These are phyloP conservation scores for Talaromyces sp. DNA, from an alignment of 2,329 filamentous ascomycete genomes.

Conservation along the genomic window DNA sequence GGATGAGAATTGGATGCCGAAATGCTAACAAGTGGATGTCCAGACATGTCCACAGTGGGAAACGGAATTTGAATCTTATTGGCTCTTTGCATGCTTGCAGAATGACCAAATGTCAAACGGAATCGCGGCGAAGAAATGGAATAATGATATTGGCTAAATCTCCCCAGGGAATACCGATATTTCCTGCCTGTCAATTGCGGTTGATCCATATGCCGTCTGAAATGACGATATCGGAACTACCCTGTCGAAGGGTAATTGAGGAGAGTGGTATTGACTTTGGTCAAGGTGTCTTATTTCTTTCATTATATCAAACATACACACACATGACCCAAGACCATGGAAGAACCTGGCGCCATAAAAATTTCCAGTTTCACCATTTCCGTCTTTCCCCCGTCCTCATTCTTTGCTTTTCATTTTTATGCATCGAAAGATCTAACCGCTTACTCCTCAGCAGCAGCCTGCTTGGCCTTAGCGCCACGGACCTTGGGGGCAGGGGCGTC, in stretches of 20 bases:
- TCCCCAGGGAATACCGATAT: neutral
- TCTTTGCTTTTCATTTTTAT: conserved; percentile 1
- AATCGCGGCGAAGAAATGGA: conserved; percentile 1
- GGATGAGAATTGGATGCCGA: neutral
- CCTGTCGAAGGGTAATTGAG: neutral
- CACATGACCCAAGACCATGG: conserved; percentile 1
- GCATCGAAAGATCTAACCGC: neutral
- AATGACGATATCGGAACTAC: neutral
- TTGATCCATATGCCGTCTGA: neutral
- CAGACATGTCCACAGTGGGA: neutral
- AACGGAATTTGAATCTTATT: neutral
- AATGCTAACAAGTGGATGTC: neutral
- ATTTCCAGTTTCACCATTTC: conserved; percentile 1
- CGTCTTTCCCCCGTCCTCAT: neutral
- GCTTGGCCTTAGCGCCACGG: conserved; percentile 73
- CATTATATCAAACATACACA: conserved; percentile 7
- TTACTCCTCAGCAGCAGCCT: conserved; percentile 52
- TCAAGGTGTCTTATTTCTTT: conserved; percentile 10
- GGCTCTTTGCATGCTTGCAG: neutral
- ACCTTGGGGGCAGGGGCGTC: conserved; percentile 68
- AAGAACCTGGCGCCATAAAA: conserved; percentile 3
- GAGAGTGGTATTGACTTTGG: neutral
- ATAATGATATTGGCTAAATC: neutral
- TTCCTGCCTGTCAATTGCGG: neutral
- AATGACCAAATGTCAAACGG: neutral